Conservation (phyloP, 1,284 basidiomycete species). For the Trichosporon asahii region DNA sequence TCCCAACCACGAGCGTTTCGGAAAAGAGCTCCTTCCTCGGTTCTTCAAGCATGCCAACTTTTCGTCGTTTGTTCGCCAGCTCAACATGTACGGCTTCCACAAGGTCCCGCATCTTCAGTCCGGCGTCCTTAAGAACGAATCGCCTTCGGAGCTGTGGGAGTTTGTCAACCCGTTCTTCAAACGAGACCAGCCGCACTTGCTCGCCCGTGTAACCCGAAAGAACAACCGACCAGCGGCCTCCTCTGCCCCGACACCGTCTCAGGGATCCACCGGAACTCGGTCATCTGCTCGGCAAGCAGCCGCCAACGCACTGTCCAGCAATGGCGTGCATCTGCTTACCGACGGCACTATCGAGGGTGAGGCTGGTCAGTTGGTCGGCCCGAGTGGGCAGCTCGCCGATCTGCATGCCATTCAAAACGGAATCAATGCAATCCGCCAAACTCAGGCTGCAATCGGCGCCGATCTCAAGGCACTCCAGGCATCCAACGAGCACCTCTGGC, state of each 20-base stretch:
- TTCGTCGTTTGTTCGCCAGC: constrained; percentile 87
- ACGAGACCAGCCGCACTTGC: constrained; percentile 81
- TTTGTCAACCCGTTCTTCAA: constrained; percentile 88
- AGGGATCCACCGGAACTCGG: constrained; percentile 30
- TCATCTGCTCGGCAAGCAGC: constrained; percentile 35
- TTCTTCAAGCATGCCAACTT: constrained; percentile 99
- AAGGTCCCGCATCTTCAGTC: constrained; percentile 95
- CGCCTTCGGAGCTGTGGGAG: constrained; percentile 86
- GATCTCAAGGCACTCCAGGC: constrained; percentile 84
- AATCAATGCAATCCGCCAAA: constrained; percentile 82
- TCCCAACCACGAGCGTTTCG: constrained; percentile 87
- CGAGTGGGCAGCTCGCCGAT: constrained; percentile 37
- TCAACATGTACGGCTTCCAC: constrained; percentile 98
- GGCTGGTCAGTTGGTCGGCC: constrained; percentile 31
- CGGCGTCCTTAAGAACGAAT: constrained; percentile 76
- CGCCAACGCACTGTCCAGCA: constrained; percentile 16
- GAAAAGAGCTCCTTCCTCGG: constrained; percentile 79
- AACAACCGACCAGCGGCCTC: constrained; percentile 53
- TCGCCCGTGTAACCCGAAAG: constrained; percentile 83
- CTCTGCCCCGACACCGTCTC: constrained; percentile 17
- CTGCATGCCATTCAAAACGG: constrained; percentile 57
- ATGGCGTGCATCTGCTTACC: constrained; percentile 39
- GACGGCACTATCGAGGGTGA: constrained; percentile 47
- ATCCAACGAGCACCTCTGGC: constrained; percentile 87
- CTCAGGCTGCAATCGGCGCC: constrained; percentile 82